Base-by-base conservation (phyloP, 768 basidiomycete species). In the Hirschioporus abietinus region DNA sequence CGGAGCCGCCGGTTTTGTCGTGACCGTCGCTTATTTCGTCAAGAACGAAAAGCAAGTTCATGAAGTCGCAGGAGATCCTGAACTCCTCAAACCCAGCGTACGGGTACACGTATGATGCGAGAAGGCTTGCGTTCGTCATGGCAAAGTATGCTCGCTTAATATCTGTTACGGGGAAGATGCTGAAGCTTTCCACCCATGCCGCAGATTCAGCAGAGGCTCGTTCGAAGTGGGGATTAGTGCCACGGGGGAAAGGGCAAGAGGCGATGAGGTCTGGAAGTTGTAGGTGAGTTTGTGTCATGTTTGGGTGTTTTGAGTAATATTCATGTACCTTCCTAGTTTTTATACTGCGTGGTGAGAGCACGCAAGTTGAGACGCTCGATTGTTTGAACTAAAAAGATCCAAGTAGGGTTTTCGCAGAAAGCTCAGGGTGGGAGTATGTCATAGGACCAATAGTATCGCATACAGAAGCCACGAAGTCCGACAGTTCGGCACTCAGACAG, bases 71-170 rank as follows among this genome's bases (percentile, higher is more conserved):
- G 64, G 58, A 35, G 12, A 68, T 63, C 23, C 70, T 60, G 57
- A 67, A 66, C 36, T 36, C 34, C 24, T 70, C 68, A 58, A 18
- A 58, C 26, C 35, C 66, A 17, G 70, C 68, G 57, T 67, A 67
- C 6, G 66, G 59, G 58, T 69, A 70, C 27, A 58, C 66, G 27
- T 67, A 59, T 15, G 70, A 65, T 25, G 64, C 66, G 24, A 70
- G 65, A 1, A 69, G 68, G 58, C 68, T 87, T 70, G 83, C 86
- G 66, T 81, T 82, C 1, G 86, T 85, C 73, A 84, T 83, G 57
- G 84, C 77, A 70, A 89, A 89, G 75, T 85, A 86, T 23, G 83
- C 82, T 63, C 82, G 85, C 71, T 88, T 88, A 69, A 82, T 78
- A 74, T 68, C 67, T 9, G 64, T 23, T 12, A 6, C 42, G 12